Base-by-base conservation (phyloP, 768 basidiomycete species). In the Rhodotorula sphaerocarpa region DNA sequence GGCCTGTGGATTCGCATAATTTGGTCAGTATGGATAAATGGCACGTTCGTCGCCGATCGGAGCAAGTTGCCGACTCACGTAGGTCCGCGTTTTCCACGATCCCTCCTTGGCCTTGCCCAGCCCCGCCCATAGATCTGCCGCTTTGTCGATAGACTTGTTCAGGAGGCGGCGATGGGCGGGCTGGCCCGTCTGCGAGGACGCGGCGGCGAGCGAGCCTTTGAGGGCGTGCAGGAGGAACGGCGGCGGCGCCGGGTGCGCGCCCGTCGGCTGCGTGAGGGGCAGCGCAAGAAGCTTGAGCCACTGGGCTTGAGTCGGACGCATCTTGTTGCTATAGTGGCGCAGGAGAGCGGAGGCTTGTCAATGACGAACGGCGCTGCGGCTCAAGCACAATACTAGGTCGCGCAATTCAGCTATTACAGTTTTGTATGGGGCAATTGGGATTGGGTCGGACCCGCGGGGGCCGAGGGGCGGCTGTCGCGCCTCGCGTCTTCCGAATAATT, bases 1-100 rank as follows among this genome's bases (percentile, higher is more conserved):
- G 39, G 54, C 58, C 70, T 75, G 74, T 44, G 69, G 58, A 70
- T 70, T 66, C 21, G 25, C 20, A 15, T 39, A 9, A 39, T 39
- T 11, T 44, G 36, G 36, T 39, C 36, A 39, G 36, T 39, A n/a
- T n/a, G n/a, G n/a, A n/a, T n/a, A n/a, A n/a, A n/a, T n/a, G n/a
- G 43, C 43, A 44, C 43, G 43, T 44, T 44, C 23, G 43, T 7
- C 39, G 39, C 7, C 10, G 43, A 20, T 44, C 20, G 7, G 16
- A 9, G 43, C 43, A 9, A 9, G 36, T 43, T 30, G 47, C 12
- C 3, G 36, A 53, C 55, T n/a, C 23, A 66, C 65, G 55, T 59
- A 67, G 3, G 43, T 33, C 18, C 48, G 39, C n/a, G 47, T 50
- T 50, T 67, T 62, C 66, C 61, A 63, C 21, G 41, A 30, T 7